A percentile compares a stretch with the other conserved stretches of the same genome.
Conservation (phyloP, 139 green algal species). For the Parachlorella kessleri region DNA sequence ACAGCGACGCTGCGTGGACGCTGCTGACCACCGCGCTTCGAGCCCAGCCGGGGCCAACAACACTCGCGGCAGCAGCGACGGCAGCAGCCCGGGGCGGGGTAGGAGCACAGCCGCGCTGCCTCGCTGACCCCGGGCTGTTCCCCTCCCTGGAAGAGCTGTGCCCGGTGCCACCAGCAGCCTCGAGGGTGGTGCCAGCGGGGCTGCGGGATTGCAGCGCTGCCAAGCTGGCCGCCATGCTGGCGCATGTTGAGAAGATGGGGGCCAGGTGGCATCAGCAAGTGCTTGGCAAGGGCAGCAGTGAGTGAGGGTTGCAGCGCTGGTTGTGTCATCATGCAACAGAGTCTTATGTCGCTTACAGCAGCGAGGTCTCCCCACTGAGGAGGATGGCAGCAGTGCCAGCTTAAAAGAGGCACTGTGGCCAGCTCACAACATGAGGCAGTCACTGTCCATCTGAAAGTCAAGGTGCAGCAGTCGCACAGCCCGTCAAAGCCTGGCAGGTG, state of each 20-base stretch:
- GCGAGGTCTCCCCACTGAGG: no score
- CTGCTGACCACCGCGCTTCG: slow-evolving; percentile 37
- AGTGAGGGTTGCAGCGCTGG: no score
- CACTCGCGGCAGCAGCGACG: neutral
- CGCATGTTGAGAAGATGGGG: slow-evolving; percentile 5
- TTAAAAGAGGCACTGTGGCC: no score
- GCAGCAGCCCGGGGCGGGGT: neutral
- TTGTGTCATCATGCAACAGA: no score
- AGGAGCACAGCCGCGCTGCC: neutral
- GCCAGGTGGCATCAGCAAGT: slow-evolving; percentile 24
- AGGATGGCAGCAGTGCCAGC: no score
- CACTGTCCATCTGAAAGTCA: no score
- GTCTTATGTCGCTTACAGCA: no score
- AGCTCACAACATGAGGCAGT: no score
- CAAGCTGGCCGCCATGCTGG: slow-evolving; percentile 35
- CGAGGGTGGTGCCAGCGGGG: neutral
- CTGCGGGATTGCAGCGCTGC: slow-evolving; percentile 20
- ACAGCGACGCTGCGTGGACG: slow-evolving; percentile 73
- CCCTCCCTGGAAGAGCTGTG: neutral
- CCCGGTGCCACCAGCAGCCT: neutral
- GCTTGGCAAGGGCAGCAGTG: neutral
- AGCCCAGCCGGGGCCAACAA: neutral
- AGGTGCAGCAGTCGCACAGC: neutral
- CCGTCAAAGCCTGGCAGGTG: neutral
- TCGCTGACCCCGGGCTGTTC: neutral